Evolutionary conservation across 2,329 filamentous ascomycete genomes (phyloP).

Genomic region (Exophiala lecanii-corni): DNA sequence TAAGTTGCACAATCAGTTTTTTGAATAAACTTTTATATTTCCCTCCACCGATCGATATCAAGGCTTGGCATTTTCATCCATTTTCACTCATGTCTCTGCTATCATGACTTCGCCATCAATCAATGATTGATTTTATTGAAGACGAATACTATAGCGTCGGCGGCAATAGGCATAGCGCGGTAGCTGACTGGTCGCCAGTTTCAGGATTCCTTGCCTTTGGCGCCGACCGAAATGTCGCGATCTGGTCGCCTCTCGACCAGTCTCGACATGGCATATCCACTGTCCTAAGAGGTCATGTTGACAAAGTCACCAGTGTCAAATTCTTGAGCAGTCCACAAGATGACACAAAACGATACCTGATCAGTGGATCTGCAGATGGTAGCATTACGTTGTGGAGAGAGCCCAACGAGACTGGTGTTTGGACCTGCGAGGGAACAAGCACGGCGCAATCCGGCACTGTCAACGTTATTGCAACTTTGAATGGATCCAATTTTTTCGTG

Average conservation of each 20-base stretch:
- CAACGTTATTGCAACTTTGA: slow-evolving; percentile 55
- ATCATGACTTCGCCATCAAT: not conserved
- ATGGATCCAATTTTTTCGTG: slow-evolving; percentile 47
- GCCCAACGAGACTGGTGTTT: slow-evolving; percentile 35
- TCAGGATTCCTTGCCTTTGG: slow-evolving; percentile 78
- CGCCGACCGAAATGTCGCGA: slow-evolving; percentile 77
- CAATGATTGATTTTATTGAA: slow-evolving; percentile 10
- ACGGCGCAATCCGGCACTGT: slow-evolving; percentile 68
- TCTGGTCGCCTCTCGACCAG: slow-evolving; percentile 65
- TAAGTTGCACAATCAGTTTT: too few species aligned
- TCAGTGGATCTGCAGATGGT: slow-evolving; percentile 80
- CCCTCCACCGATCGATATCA: too few species aligned
- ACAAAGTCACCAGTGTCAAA: slow-evolving; percentile 75
- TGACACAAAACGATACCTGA: slow-evolving; percentile 52
- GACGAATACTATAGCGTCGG: slow-evolving; percentile 65
- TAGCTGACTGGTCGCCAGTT: slow-evolving; percentile 77
- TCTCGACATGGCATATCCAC: slow-evolving; percentile 55
- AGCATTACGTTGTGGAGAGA: slow-evolving; percentile 61
- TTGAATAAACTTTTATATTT: too few species aligned
- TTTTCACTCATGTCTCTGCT: too few species aligned
- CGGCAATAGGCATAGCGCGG: slow-evolving; percentile 82
- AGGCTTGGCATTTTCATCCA: too few species aligned
- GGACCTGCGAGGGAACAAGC: slow-evolving; percentile 37
- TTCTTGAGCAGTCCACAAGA: slow-evolving; percentile 57
- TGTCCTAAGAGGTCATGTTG: slow-evolving; percentile 71